Evolutionary conservation across 768 basidiomycete genomes (phyloP).

Genomic region (Sporobolomyces pararoseus): DNA sequence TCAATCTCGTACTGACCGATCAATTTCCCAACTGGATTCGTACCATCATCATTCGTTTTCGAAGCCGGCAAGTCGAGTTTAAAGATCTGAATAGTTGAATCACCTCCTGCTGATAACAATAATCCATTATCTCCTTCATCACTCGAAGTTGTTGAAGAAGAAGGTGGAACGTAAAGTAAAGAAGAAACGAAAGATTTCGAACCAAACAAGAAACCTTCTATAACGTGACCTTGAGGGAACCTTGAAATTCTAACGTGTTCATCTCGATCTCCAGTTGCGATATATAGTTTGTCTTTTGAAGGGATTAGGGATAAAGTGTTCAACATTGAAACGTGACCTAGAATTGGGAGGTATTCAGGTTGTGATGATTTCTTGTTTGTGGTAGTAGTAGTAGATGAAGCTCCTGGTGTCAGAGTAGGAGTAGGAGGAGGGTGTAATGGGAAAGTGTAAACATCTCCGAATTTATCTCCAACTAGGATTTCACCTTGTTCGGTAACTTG

Average conservation of each 20-base stretch:
- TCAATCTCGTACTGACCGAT: constrained; percentile 25
- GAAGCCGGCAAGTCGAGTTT: constrained; percentile 49
- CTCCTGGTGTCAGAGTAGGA: constrained; percentile 1
- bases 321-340: constrained; percentile 85
- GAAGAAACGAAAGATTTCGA: constrained; percentile 59
- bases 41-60: too few relatives aligned
- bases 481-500: constrained; percentile 61
- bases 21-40: not conserved
- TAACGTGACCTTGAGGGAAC: constrained; percentile 78
- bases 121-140: not conserved
- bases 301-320: constrained; percentile 66
- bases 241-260: constrained; percentile 90
- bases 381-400: too few relatives aligned
- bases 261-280: constrained; percentile 88
- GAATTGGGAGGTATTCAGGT: constrained; percentile 61
- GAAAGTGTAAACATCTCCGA: constrained; percentile 74
- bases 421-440: constrained; percentile 13
- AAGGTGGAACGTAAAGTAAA: constrained; percentile 32
- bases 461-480: constrained; percentile 85
- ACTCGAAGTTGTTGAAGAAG: not conserved
- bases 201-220: constrained; percentile 83
- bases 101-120: constrained; percentile 86
- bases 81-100: constrained; percentile 67
- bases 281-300: constrained; percentile 57
- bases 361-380: not conserved